phyloP scores from a whole-genome alignment of 345 rosid species.

The Brassica carinata region DNA sequence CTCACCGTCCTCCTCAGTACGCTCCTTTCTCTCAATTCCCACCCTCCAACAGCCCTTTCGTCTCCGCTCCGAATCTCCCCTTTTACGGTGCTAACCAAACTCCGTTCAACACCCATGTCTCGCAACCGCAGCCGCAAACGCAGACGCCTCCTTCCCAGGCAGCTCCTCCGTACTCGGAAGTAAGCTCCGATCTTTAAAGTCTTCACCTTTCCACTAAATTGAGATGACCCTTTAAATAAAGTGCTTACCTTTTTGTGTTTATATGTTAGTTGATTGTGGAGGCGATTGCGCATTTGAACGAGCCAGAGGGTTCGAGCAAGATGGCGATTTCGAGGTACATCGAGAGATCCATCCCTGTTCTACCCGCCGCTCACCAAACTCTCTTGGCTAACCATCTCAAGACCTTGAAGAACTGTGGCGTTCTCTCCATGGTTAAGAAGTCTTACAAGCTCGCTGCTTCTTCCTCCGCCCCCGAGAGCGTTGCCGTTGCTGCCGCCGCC shows the following conservation, averaged over 20 bases:
- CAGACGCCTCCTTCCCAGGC: neutral
- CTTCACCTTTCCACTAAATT: slow-evolving; percentile 1
- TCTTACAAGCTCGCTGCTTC: slow-evolving; percentile 61
- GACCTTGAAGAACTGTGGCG: slow-evolving; percentile 60
- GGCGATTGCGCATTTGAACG: slow-evolving; percentile 72
- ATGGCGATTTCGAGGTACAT: slow-evolving; percentile 71
- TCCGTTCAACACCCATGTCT: slow-evolving; percentile 18
- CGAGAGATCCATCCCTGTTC: slow-evolving; percentile 46
- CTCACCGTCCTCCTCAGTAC: slow-evolving; percentile 23
- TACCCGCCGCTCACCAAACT: slow-evolving; percentile 56
- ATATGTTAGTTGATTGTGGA: slow-evolving; percentile 59
- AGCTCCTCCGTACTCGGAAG: slow-evolving; percentile 23
- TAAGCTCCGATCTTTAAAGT: slow-evolving; percentile 12
- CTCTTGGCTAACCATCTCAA: slow-evolving; percentile 66
- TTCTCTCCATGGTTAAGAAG: slow-evolving; percentile 58
- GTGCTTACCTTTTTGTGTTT: neutral
- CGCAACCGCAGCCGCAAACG: neutral
- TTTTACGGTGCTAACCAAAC: neutral
- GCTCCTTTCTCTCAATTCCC: neutral
- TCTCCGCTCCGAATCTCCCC: neutral
- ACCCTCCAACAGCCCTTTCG: neutral
- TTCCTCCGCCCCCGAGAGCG: neutral
- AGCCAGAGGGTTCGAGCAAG: slow-evolving; percentile 79
- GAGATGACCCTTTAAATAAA: neutral
- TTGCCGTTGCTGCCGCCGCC: slow-evolving; percentile 25